These are phyloP conservation scores for Sherardia arvensis DNA, from an alignment of 257 asterid species.

Conservation along the genomic window DNA sequence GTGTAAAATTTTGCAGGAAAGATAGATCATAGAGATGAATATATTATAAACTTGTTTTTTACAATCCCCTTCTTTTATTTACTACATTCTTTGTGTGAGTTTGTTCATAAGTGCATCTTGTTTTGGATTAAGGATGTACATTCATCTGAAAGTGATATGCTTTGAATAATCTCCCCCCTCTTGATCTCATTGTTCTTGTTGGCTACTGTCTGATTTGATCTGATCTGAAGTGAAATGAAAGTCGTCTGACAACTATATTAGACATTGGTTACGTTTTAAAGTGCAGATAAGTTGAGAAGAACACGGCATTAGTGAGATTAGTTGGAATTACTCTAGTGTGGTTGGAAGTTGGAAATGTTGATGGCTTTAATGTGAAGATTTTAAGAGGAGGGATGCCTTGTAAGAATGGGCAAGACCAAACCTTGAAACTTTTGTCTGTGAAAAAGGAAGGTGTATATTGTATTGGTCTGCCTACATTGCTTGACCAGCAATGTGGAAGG, in stretches of 20 bases:
- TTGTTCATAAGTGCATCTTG: not conserved
- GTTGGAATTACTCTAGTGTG: not conserved
- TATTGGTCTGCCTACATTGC: slow-evolving; percentile 17
- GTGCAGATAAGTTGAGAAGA: not conserved
- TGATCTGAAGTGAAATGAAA: not conserved
- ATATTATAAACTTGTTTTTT: slow-evolving; percentile 9
- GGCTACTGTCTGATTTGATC: not conserved
- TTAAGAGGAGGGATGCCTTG: slow-evolving; percentile 15
- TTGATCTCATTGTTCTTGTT: not conserved
- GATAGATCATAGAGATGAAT: slow-evolving; percentile 21
- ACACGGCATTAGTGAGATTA: not conserved
- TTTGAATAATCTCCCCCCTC: not conserved
- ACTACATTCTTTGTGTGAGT: not conserved
- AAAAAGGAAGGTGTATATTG: slow-evolving; percentile 18
- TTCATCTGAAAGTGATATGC: slow-evolving; percentile 3
- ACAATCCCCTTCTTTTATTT: not conserved
- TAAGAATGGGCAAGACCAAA: slow-evolving; percentile 37
- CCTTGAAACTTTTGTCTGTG: slow-evolving; percentile 30
- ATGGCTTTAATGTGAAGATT: slow-evolving; percentile 28
- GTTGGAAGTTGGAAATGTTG: not conserved
- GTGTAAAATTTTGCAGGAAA: slow-evolving; percentile 56
- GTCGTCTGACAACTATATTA: no score
- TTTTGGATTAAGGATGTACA: slow-evolving; percentile 11
- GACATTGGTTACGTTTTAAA: no score
- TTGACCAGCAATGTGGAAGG: not conserved